A percentile compares a stretch with the other conserved stretches of the same genome.
These are phyloP conservation scores for Schwanniomyces pseudopolymorphus DNA, from an alignment of 805 yeast species.

Conservation along the genomic window DNA sequence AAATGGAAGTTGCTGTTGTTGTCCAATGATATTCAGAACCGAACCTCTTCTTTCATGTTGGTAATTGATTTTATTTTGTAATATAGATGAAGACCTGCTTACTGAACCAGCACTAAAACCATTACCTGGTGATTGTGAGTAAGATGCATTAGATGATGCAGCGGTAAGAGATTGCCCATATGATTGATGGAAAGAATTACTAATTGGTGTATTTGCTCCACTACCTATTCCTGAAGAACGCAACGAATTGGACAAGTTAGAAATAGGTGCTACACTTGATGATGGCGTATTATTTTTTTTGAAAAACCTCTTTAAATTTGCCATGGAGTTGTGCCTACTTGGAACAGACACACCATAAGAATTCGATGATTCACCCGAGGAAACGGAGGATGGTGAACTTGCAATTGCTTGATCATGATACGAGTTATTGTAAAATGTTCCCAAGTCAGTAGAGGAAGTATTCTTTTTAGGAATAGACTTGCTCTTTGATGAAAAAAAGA, in stretches of 20 bases:
- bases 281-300: constrained; percentile 38
- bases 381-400: constrained; percentile 32
- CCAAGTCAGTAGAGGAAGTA: constrained; percentile 40
- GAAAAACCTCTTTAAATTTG: constrained; percentile 72
- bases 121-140: constrained; percentile 31
- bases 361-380: constrained; percentile 36
- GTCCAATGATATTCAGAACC: constrained; percentile 26
- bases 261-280: constrained; percentile 14
- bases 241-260: constrained; percentile 24
- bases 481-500: constrained; percentile 47
- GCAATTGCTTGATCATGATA: constrained; percentile 26
- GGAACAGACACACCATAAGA: constrained; percentile 27
- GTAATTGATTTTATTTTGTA: constrained; percentile 29
- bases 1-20: constrained; percentile 27
- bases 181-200: constrained; percentile 15
- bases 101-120: constrained; percentile 21
- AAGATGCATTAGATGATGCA: constrained; percentile 33
- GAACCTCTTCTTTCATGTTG: constrained; percentile 37
- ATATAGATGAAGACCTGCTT: constrained; percentile 28
- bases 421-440: constrained; percentile 39
- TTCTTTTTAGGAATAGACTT: constrained; percentile 30
- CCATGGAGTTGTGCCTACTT: constrained; percentile 75
- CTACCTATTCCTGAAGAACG: constrained; percentile 16
- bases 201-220: constrained; percentile 10
- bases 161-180: constrained; percentile 23